These are phyloP conservation scores for Echinosophora koreensis DNA, from an alignment of 306 rosid genomes.

Conservation along the genomic window DNA sequence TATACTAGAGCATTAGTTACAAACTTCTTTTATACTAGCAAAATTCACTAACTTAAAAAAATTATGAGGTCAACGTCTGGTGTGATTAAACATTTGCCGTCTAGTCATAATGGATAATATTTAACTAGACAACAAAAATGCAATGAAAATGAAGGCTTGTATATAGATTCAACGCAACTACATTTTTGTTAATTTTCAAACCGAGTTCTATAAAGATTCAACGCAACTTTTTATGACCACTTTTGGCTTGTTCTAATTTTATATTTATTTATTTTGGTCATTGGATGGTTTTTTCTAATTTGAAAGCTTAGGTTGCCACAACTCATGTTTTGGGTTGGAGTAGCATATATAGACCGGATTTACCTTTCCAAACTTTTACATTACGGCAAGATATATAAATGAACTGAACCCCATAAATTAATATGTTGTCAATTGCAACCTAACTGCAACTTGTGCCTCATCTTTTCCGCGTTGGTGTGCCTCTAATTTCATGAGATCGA, in stretches of 20 bases:
- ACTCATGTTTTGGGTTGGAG: not conserved
- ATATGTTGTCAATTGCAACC: not conserved
- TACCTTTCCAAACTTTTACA: conserved; percentile 7
- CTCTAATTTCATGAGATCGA: not conserved
- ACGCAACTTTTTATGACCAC: conserved; percentile 31
- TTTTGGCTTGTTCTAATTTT: not conserved
- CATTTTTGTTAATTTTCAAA: conserved; percentile 27
- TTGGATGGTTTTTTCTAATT: not conserved
- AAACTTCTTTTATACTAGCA: too few relatives aligned
- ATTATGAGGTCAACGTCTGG: too few relatives aligned
- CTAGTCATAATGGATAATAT: too few relatives aligned
- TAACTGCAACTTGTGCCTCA: conserved; percentile 14
- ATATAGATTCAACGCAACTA: too few relatives aligned
- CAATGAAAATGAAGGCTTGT: too few relatives aligned
- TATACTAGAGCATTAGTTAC: too few relatives aligned
- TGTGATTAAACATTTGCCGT: too few relatives aligned
- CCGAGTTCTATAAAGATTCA: conserved; percentile 37
- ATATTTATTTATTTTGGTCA: too few relatives aligned
- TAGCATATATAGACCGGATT: not conserved
- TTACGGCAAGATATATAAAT: not conserved
- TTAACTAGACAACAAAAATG: too few relatives aligned
- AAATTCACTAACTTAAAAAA: too few relatives aligned
- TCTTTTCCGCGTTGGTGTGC: not conserved
- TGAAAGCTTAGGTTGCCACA: not conserved
- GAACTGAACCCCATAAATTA: not conserved